Evolutionary conservation across 345 rosid genomes (phyloP), one percentile per base, ranked within the genome.

Genomic region (Salix caprea): DNA sequence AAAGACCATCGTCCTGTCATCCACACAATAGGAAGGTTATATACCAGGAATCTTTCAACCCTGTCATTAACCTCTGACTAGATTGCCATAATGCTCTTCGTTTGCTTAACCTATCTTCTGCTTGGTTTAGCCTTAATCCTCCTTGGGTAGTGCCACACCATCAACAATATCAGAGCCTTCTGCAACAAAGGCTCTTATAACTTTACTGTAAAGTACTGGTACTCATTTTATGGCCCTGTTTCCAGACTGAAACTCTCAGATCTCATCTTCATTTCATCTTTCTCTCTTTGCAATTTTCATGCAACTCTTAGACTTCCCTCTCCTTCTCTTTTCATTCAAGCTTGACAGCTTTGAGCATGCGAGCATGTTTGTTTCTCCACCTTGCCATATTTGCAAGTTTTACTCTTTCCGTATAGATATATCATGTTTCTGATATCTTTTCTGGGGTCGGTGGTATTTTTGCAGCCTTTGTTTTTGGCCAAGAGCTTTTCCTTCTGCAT

Each of bases 361-460:
- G 6, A 85, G 93, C 74, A 91, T 95, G 85, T 92, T 91, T 95
- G 85, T 92, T 91, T 82, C 87, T 92, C 70, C 99, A 95, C 74
- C 94, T 95, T 67, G 86, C 89, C 18, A 80, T 90, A 70, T 95
- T 90, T 62, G 84, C 97, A 10, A 85, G 90, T 77, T 91, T 91
- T 77, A 76, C 91, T 73, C 89, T 92, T 67, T 87, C 72, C 13
- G 81, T 94, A 1, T 94, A 95, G 79, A 70, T 90, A 72, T 78
- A 84, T 39, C 77, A 68, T 42, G 84, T 85, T 28, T 78, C 91
- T 5, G 83, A 88, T 46, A 76, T 81, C 77, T 81, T 90, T 24
- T 86, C 89, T 0, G 87, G 87, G 42, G 72, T 92, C 52, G 67
- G 83, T 1, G 94, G 95, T 39, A 77, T 92, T 32, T 90, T 94